Conservation (phyloP, 805 yeast genomes). For the Ogataea glucozyma region DNA sequence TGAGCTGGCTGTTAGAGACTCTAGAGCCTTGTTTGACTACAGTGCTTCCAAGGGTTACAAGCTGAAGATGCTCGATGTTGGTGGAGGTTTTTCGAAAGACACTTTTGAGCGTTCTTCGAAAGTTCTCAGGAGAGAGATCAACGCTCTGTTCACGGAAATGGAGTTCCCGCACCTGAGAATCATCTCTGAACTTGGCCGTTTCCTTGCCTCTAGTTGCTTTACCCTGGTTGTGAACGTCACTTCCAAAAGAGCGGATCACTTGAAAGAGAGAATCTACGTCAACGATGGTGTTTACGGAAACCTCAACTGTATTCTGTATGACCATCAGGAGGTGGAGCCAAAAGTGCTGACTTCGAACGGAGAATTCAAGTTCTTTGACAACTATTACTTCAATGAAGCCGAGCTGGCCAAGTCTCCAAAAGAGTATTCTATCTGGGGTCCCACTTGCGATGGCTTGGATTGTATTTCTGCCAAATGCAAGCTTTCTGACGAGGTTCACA, state of each 20-base stretch:
- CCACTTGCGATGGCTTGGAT: conserved; percentile 96
- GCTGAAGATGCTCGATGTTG: conserved; percentile 68
- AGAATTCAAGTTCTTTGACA: conserved; percentile 32
- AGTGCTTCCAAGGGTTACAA: conserved; percentile 49
- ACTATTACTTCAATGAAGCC: conserved; percentile 17
- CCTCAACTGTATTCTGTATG: conserved; percentile 89
- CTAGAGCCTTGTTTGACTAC: conserved; percentile 64
- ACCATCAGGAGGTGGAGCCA: conserved; percentile 81
- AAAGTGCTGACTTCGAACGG: conserved; percentile 59
- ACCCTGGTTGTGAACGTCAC: conserved; percentile 82
- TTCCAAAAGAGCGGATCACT: conserved; percentile 62
- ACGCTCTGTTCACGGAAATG: conserved; percentile 56
- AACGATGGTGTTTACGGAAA: conserved; percentile 97
- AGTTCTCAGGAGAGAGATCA: conserved; percentile 57
- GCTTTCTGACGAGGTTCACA: conserved; percentile 60
- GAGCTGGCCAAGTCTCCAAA: conserved; percentile 8
- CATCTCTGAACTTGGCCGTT: conserved; percentile 95
- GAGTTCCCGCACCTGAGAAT: conserved; percentile 40
- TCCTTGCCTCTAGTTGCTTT: conserved; percentile 80
- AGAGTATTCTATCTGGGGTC: conserved; percentile 88
- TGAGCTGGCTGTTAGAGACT: conserved; percentile 69
- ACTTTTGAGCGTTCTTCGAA: conserved; percentile 58
- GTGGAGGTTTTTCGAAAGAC: conserved; percentile 84
- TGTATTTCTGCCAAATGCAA: conserved; percentile 59
- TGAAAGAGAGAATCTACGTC: conserved; percentile 73